A percentile compares a stretch with the other conserved stretches of the same genome.
Evolutionary conservation across 768 basidiomycete genomes (phyloP).

Genomic region (Termitomyces sp.): DNA sequence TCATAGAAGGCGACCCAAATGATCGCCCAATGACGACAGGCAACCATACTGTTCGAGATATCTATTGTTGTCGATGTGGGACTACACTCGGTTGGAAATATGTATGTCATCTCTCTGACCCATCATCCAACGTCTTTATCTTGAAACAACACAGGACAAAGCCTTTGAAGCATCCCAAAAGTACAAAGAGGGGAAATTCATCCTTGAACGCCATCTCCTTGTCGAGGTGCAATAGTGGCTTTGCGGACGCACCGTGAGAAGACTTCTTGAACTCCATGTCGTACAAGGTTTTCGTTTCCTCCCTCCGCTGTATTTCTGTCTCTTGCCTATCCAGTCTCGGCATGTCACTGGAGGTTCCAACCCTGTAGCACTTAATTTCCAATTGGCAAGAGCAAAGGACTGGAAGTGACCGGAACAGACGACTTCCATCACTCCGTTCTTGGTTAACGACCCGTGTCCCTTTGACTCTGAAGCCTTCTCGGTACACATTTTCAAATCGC

Average conservation of each 20-base stretch:
- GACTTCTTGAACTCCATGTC: neutral
- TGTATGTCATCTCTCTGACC: constrained; percentile 43
- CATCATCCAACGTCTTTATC: constrained; percentile 4
- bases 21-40: constrained; percentile 98
- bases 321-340: constrained; percentile 10
- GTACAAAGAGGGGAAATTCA: constrained; percentile 98
- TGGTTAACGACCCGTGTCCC: constrained; percentile 6
- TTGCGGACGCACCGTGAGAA: neutral
- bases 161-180: constrained; percentile 89
- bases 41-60: constrained; percentile 92
- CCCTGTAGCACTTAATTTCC: neutral
- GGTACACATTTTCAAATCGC: neutral
- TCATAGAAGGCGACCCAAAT: constrained; percentile 82
- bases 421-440: neutral
- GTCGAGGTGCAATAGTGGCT: constrained; percentile 69
- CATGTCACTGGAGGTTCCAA: constrained; percentile 19
- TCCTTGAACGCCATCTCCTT: constrained; percentile 90
- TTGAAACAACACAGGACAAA: constrained; percentile 60
- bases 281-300: neutral
- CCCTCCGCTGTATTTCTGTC: constrained; percentile 13
- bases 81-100: constrained; percentile 97
- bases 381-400: constrained; percentile 1
- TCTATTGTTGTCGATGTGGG: constrained; percentile 89
- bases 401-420: constrained; percentile 9
- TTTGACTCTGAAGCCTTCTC: neutral